phyloP scores from a whole-genome alignment of 768 basidiomycete genomes.

The Lyophyllum semitale region DNA sequence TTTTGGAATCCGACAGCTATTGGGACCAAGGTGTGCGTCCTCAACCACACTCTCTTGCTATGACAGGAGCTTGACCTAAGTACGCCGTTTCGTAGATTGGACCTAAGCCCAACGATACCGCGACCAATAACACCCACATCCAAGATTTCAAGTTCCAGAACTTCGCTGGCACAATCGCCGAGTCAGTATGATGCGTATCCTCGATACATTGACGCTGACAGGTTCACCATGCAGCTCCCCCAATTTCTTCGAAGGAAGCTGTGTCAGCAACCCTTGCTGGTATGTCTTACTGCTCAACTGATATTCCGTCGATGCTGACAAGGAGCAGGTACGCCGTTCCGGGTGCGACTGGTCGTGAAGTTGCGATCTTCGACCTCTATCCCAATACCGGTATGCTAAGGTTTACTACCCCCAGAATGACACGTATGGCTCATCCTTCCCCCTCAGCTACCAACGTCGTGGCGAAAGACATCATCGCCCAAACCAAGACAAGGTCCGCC shows the following conservation, averaged over 20 bases:
- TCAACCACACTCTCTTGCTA: not conserved
- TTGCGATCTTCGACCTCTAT: conserved; percentile 59
- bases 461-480: conserved; percentile 47
- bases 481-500: conserved; percentile 43
- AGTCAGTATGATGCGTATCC: conserved; percentile 28
- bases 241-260: conserved; percentile 56
- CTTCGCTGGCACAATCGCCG: conserved; percentile 53
- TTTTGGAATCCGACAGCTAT: conserved; percentile 40
- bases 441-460: conserved; percentile 47
- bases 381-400: conserved; percentile 47
- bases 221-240: conserved; percentile 29
- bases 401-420: not conserved
- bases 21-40: conserved; percentile 58
- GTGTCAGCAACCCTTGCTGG: conserved; percentile 64
- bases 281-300: conserved; percentile 4
- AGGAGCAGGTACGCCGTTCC: conserved; percentile 43
- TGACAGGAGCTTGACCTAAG: conserved; percentile 12
- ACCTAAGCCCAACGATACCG: conserved; percentile 43
- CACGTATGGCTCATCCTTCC: not conserved
- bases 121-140: conserved; percentile 54
- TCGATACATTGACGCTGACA: not conserved
- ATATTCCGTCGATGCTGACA: not conserved
- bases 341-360: conserved; percentile 60
- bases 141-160: conserved; percentile 56
- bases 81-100: conserved; percentile 26